These are phyloP conservation scores for Curvularia eragrostidis DNA, from an alignment of 2,329 filamentous ascomycete species.

Conservation along the genomic window DNA sequence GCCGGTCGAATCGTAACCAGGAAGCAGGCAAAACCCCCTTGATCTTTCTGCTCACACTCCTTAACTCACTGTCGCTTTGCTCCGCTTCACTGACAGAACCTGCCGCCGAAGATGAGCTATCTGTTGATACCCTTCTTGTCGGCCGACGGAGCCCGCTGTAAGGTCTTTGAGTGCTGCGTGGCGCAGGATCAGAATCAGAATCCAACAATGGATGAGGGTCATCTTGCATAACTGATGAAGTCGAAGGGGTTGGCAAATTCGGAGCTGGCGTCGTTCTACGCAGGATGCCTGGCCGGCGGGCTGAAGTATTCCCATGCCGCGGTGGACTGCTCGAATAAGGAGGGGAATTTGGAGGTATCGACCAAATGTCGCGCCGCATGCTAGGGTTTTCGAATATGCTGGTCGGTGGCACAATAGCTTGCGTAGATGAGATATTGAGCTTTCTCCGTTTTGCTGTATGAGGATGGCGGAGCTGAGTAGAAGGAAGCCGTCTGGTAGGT, in stretches of 20 bases:
- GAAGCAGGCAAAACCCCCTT: slow-evolving; percentile 59
- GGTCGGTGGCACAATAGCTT: slow-evolving; percentile 13
- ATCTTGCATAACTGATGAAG: slow-evolving; percentile 39
- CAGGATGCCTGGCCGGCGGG: slow-evolving; percentile 10
- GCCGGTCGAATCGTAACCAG: slow-evolving; percentile 57
- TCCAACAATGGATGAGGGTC: slow-evolving; percentile 20
- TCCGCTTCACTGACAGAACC: slow-evolving; percentile 40
- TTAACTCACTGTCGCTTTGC: slow-evolving; percentile 41
- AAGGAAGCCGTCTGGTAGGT: slow-evolving; percentile 13
- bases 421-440: slow-evolving; percentile 24
- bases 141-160: slow-evolving; percentile 20
- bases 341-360: slow-evolving; percentile 54
- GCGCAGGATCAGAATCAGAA: slow-evolving; percentile 32
- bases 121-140: slow-evolving; percentile 26
- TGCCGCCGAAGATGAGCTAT: slow-evolving; percentile 28
- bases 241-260: slow-evolving; percentile 42
- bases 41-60: slow-evolving; percentile 51
- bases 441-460: slow-evolving; percentile 32
- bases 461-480: slow-evolving; percentile 26
- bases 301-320: slow-evolving; percentile 13
- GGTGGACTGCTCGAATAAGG: slow-evolving; percentile 47
- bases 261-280: slow-evolving; percentile 15
- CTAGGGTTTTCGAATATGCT: slow-evolving; percentile 16
- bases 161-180: slow-evolving; percentile 23
- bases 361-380: slow-evolving; percentile 39